phyloP scores from a whole-genome alignment of 129 eudicot species.

The Saussurea involucrata region DNA sequence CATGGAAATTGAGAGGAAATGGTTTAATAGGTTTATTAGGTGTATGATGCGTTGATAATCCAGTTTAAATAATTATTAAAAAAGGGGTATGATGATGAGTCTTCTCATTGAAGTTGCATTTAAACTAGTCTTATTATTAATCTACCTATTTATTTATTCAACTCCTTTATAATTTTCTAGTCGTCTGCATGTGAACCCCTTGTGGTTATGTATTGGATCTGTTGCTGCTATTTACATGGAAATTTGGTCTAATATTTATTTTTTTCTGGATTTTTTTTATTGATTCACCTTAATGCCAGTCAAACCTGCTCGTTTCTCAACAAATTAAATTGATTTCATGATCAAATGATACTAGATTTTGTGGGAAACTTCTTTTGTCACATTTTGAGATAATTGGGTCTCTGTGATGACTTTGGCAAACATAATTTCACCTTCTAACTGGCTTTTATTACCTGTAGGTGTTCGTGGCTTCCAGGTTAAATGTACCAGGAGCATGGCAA shows the following conservation, averaged over 20 bases:
- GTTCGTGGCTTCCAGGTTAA: slow-evolving; percentile 93
- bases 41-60: slow-evolving; percentile 25
- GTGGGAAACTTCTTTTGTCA: background rate
- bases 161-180: background rate
- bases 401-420: background rate
- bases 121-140: slow-evolving; percentile 17
- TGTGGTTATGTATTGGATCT: slow-evolving; percentile 32
- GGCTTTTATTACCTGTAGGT: slow-evolving; percentile 53
- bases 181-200: slow-evolving; percentile 26
- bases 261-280: background rate
- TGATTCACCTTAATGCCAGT: slow-evolving; percentile 9
- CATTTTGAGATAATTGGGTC: background rate
- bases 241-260: slow-evolving; percentile 25
- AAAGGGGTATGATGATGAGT: slow-evolving; percentile 15
- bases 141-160: slow-evolving; percentile 8
- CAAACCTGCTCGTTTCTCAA: slow-evolving; percentile 4
- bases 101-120: slow-evolving; percentile 26
- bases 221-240: slow-evolving; percentile 15
- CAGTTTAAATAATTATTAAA: slow-evolving; percentile 1
- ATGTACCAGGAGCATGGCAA: slow-evolving; percentile 99
- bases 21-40: slow-evolving; percentile 26
- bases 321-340: background rate
- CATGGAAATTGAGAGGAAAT: background rate
- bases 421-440: background rate
- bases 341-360: background rate